phyloP scores from a whole-genome alignment of 2,329 filamentous ascomycete genomes.

The Diaporthe australafricana region DNA sequence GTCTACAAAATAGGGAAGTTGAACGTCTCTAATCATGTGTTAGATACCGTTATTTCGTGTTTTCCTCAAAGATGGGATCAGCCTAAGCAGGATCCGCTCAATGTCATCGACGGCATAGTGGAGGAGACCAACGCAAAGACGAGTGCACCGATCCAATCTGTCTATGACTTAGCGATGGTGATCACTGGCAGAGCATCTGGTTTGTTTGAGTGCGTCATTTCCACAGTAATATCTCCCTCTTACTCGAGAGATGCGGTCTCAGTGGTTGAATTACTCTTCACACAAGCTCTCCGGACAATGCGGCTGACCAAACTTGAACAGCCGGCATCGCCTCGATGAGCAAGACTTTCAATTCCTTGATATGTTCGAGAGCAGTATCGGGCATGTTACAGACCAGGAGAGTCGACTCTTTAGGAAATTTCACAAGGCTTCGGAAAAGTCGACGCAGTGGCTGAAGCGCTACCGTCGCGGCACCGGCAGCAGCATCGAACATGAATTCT shows the following conservation, averaged over 20 bases:
- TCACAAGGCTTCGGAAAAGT: constrained; percentile 67
- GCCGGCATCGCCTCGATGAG: constrained; percentile 64
- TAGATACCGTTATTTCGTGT: constrained; percentile 69
- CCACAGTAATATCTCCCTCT: no score
- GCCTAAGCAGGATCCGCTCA: constrained; percentile 70
- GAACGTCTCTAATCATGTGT: not conserved
- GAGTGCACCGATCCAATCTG: constrained; percentile 66
- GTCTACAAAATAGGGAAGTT: no score
- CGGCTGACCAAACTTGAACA: not conserved
- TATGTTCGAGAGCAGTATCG: constrained; percentile 75
- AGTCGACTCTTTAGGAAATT: constrained; percentile 70
- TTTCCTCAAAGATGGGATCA: constrained; percentile 71
- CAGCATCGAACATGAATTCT: constrained; percentile 50
- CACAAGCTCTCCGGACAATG: not conserved
- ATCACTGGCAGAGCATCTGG: constrained; percentile 71
- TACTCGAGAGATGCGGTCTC: not conserved
- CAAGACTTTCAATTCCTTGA: constrained; percentile 74
- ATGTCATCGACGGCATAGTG: constrained; percentile 72
- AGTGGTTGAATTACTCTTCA: not conserved
- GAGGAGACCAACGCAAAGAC: constrained; percentile 75
- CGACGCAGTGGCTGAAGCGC: constrained; percentile 64
- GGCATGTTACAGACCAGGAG: constrained; percentile 63
- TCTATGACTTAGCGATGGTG: constrained; percentile 72
- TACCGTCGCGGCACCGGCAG: constrained; percentile 44
- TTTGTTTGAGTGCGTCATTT: constrained; percentile 60